These are phyloP conservation scores for Dictyostelium discoideum DNA, from an alignment of 78 protist species.

Conservation along the genomic window DNA sequence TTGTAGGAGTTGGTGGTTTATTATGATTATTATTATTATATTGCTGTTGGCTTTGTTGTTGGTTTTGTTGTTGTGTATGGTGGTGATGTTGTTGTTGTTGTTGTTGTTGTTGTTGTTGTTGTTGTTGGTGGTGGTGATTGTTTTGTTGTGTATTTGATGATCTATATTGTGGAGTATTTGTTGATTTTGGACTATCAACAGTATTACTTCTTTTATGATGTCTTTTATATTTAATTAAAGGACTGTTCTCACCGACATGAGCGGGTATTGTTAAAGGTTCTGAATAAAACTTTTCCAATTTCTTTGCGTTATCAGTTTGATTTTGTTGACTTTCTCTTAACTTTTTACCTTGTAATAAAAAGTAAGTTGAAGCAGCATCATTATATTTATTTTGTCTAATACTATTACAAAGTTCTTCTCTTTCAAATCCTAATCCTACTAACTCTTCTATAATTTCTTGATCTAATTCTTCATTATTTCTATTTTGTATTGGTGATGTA, in stretches of 20 bases:
- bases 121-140: not conserved
- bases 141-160: conserved; percentile 26
- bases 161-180: not conserved
- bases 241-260: conserved; percentile 71
- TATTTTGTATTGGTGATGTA: not conserved
- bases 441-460: conserved; percentile 41
- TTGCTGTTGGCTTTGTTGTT: conserved; percentile 12
- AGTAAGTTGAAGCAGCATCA: conserved; percentile 69
- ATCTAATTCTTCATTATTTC: conserved; percentile 21
- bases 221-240: conserved; percentile 63
- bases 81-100: not conserved
- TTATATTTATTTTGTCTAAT: conserved; percentile 67
- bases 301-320: not conserved
- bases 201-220: conserved; percentile 74
- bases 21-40: not conserved
- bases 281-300: conserved; percentile 43
- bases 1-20: not conserved
- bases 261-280: conserved; percentile 52
- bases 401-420: conserved; percentile 30
- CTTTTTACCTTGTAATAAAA: conserved; percentile 38
- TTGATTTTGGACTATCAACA: conserved; percentile 45
- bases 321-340: conserved; percentile 15
- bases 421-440: conserved; percentile 48
- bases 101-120: not conserved
- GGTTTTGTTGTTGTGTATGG: not conserved